These are phyloP conservation scores for Aciculoconidium aculeatum DNA, from an alignment of 805 yeast species.

Conservation along the genomic window DNA sequence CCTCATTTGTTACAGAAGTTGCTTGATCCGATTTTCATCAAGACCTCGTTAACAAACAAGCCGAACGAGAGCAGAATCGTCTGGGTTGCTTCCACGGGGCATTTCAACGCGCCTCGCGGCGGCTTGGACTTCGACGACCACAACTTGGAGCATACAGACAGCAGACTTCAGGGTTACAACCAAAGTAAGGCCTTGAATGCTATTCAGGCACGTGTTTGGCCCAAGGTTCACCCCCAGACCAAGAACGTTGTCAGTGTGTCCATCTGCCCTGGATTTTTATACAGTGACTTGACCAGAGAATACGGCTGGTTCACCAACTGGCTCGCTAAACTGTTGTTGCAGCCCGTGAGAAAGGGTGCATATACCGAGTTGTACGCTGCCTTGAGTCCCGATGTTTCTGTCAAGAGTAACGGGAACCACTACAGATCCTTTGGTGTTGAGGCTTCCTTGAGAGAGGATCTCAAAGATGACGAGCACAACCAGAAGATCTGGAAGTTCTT, in stretches of 20 bases:
- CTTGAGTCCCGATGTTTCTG: slow-evolving; percentile 30
- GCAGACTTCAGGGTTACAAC: slow-evolving; percentile 20
- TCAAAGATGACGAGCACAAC: slow-evolving; percentile 27
- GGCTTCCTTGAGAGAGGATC: slow-evolving; percentile 28
- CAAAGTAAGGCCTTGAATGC: slow-evolving; percentile 40
- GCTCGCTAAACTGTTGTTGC: slow-evolving; percentile 6
- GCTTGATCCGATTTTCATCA: slow-evolving; percentile 31
- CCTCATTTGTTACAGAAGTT: slow-evolving; percentile 38
- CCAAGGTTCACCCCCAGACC: slow-evolving; percentile 21
- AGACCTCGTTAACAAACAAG: slow-evolving; percentile 21
- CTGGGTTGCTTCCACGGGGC: slow-evolving; percentile 41
- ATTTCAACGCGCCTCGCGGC: slow-evolving; percentile 18
- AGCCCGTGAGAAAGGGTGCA: slow-evolving; percentile 34
- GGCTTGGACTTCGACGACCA: slow-evolving; percentile 33
- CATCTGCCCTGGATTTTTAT: slow-evolving; percentile 39
- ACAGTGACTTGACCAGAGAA: slow-evolving; percentile 28
- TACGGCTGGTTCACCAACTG: slow-evolving; percentile 8
- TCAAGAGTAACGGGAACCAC: slow-evolving; percentile 26
- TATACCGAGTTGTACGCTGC: slow-evolving; percentile 40
- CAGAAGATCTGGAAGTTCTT: slow-evolving; percentile 28
- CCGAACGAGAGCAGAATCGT: slow-evolving; percentile 31
- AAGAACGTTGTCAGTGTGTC: slow-evolving; percentile 24
- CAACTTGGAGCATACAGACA: slow-evolving; percentile 12
- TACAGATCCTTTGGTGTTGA: slow-evolving; percentile 32
- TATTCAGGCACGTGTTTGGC: slow-evolving; percentile 33